phyloP scores from a whole-genome alignment of 108 stramenopile genomes.

The Cyclotella choctawhatcheeana region DNA sequence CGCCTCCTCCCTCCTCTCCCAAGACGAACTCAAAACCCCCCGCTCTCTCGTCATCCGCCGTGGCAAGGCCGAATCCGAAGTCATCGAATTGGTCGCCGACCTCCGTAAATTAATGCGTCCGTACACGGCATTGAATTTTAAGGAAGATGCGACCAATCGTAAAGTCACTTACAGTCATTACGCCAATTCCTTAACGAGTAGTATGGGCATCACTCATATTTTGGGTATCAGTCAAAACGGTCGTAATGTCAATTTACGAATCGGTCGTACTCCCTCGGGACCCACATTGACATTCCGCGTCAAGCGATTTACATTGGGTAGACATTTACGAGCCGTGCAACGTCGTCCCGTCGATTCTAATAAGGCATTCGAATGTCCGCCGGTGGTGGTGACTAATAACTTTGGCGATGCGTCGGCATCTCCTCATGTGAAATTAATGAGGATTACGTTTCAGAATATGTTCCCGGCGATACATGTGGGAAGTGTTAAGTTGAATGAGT shows the following conservation, averaged over 20 bases:
- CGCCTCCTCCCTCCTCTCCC: constrained; percentile 49
- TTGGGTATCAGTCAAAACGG: constrained; percentile 91
- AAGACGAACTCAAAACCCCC: constrained; percentile 70
- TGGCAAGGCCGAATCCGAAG: constrained; percentile 78
- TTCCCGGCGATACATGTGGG: constrained; percentile 98
- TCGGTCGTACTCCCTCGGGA: constrained; percentile 93
- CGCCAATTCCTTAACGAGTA: constrained; percentile 77
- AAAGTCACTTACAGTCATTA: constrained; percentile 78
- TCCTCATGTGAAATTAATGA: constrained; percentile 95
- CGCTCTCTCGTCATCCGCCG: constrained; percentile 81
- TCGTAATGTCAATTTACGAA: constrained; percentile 71
- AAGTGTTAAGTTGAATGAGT: constrained; percentile 91
- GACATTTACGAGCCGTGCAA: constrained; percentile 88
- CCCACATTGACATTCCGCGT: constrained; percentile 96
- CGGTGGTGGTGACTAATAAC: constrained; percentile 98
- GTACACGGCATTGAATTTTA: constrained; percentile 94
- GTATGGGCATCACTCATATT: constrained; percentile 95
- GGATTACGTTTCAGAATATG: constrained; percentile 99
- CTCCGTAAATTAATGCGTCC: constrained; percentile 95
- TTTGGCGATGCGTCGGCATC: constrained; percentile 90
- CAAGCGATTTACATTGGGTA: constrained; percentile 80
- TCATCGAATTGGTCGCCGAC: constrained; percentile 88
- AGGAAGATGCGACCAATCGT: constrained; percentile 85
- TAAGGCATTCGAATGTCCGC: constrained; percentile 73
- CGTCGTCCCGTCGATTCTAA: constrained; percentile 83